Evolutionary conservation across 495 filamentous ascomycete genomes (phyloP).

Genomic region (Penicillium fimorum): DNA sequence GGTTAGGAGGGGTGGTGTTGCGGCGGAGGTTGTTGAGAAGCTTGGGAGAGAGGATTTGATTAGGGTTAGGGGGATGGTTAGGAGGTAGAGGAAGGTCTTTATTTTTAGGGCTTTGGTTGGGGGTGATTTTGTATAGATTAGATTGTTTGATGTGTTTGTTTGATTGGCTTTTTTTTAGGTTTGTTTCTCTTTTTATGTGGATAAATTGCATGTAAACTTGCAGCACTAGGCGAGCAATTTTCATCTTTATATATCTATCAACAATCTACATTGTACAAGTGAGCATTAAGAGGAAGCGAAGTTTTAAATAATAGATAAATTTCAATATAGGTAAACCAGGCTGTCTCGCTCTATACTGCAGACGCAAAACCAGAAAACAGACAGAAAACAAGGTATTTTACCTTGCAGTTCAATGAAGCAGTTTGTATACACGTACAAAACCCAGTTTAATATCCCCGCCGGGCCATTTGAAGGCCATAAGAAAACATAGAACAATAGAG

Average conservation of each 20-base stretch:
- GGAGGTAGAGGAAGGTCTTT: constrained; percentile 9
- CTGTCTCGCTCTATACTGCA: constrained; percentile 9
- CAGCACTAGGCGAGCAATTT: not conserved
- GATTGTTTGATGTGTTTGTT: not conserved
- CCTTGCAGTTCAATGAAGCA: not conserved
- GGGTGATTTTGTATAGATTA: not conserved
- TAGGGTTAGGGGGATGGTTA: constrained; percentile 61
- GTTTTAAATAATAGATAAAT: not conserved
- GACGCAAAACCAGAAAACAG: not conserved
- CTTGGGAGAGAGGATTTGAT: constrained; percentile 61
- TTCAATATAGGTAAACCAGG: not conserved
- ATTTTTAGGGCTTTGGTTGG: not conserved
- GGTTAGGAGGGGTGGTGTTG: constrained; percentile 45
- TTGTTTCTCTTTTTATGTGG: not conserved
- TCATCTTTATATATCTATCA: not conserved
- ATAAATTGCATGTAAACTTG: not conserved
- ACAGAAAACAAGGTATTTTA: constrained; percentile 1
- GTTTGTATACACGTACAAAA: constrained; percentile 6
- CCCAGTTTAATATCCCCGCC: constrained; percentile 4
- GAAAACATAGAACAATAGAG: constrained; percentile 9
- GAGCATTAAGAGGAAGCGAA: not conserved
- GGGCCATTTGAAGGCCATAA: not conserved
- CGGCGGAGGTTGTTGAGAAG: constrained; percentile 44
- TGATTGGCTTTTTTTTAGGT: not conserved
- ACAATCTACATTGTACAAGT: not conserved